Base-by-base conservation (phyloP, 768 basidiomycete genomes). In the Crucibulum laeve region DNA sequence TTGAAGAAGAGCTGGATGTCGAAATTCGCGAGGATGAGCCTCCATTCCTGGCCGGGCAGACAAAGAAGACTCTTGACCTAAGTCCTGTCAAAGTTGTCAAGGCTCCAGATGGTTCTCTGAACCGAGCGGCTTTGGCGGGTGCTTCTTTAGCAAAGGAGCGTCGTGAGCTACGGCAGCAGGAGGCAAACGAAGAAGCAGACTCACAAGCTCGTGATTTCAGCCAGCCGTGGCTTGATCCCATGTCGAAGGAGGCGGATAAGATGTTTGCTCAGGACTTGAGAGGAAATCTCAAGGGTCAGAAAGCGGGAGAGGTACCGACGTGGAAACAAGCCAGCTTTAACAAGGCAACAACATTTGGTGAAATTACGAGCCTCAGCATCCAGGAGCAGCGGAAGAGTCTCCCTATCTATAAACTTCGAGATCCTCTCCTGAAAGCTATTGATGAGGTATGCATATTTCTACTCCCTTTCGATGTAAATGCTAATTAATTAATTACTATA, bases 61-160 rank as follows among this genome's bases (percentile, higher is more conserved):
- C 93, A 44, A 96, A 96, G 65, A 82, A 87, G 45, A 94, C 93
- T 1, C 77, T 98, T 18, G 92, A 98, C 49, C 77, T 99, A 25
- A 94, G 91, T 58, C 96, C 96, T 0, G 92, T 98, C 53, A 98
- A 97, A 65, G 89, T 99, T 49, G 88, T 99, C 58, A 98, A 98
- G 60, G 96, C 96, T 17, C 96, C 96, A 0, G 96, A 99, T 65
- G 96, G 96, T 15, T 94, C 94, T 4, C 62, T 99, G 46, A 99
- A 99, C 55, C 76, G 96, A 47, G 94, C 96, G 15, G 96, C 96
- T 4, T 76, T 98, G 28, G 89, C 91, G 1, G 94, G 95, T 17
- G 92, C 93, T 18, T 84, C 93, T 1, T 69, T 97, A 2, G 91
- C 95, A 10, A 96, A 96, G 62, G 96, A 99, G 63, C 80, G 96